Base-by-base conservation (phyloP, 176 grass and related monocot genomes). In the Chrysopogon serrulatus region DNA sequence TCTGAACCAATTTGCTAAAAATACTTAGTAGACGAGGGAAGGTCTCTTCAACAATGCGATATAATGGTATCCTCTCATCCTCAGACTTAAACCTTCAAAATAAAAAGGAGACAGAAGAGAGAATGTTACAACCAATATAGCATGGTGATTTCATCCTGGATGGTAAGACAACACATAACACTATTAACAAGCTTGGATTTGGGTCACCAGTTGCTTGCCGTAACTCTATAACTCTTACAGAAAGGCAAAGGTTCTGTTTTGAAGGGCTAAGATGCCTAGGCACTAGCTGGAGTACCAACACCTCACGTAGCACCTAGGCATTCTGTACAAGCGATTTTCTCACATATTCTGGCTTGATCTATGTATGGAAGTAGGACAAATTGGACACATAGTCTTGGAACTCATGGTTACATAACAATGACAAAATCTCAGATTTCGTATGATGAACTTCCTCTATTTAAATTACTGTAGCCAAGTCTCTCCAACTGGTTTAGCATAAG, bases 11-110 rank as follows among this genome's bases (percentile, higher is more conserved):
- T 42, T 87, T 93, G 76, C 87, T 88, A 86, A 92, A 95, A 77
- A 98, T 95, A 36, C 61, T 88, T 73, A 95, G 80, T 63, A 98
- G 87, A 28, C 82, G 79, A 88, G 89, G 87, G 85, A 93, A 98
- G 60, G 91, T 93, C 79, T 98, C 92, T 75, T 93, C 76, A 35
- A 98, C 89, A 76, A 98, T 91, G 76, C 83, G 88, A 93, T 93
- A 79, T 56, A 98, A 85, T 41, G 96, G 96, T 83, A 90, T 83
- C 73, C 96, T 84, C 60, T 98, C 96, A 42, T 98, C 93, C 65
- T 98, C 96, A 14, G 96, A 95, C 59, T 98, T 98, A 89, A 95
- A 98, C 93, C 96, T 98, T 91, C 53, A 75, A 86, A 83, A 66
- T 60, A 42, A 71, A 37, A 81, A 70, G 19, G 19, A n/a, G n/a